phyloP scores from a whole-genome alignment of 352 stramenopile genomes.

The Proteromonas lacertae region DNA sequence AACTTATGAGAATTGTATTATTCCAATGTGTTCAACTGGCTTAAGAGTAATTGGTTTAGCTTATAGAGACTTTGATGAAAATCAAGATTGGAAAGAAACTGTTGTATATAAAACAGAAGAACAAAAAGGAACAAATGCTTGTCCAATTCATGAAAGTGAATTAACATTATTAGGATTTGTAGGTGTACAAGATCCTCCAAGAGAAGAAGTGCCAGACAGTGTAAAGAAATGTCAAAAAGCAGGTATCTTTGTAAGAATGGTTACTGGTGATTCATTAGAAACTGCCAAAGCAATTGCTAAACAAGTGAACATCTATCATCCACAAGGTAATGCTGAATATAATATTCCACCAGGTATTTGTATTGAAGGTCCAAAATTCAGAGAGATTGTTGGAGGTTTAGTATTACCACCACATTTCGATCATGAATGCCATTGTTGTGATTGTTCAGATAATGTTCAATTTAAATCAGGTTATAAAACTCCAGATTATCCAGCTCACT shows the following conservation, averaged over 20 bases:
- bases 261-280: conserved; percentile 90
- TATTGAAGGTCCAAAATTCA: conserved; percentile 60
- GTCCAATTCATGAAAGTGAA: conserved; percentile 16
- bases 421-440: conserved; percentile 5
- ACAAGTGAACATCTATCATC: conserved; percentile 72
- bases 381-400: conserved; percentile 25
- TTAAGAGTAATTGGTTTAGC: no score
- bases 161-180: conserved; percentile 46
- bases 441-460: no score
- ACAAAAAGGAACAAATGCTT: conserved; percentile 6
- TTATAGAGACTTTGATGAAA: conserved; percentile 8
- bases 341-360: no score
- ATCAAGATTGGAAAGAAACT: conserved; percentile 14
- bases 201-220: conserved; percentile 53
- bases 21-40: no score
- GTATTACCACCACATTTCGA: conserved; percentile 17
- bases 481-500: no score
- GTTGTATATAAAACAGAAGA: conserved; percentile 13
- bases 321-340: conserved; percentile 27
- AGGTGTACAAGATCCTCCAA: conserved; percentile 73
- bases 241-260: conserved; percentile 93
- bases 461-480: no score
- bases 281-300: conserved; percentile 75
- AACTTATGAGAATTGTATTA: no score
- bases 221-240: conserved; percentile 63